Base-by-base conservation (phyloP, 805 yeast genomes). In the Metschnikowia koreensis region DNA sequence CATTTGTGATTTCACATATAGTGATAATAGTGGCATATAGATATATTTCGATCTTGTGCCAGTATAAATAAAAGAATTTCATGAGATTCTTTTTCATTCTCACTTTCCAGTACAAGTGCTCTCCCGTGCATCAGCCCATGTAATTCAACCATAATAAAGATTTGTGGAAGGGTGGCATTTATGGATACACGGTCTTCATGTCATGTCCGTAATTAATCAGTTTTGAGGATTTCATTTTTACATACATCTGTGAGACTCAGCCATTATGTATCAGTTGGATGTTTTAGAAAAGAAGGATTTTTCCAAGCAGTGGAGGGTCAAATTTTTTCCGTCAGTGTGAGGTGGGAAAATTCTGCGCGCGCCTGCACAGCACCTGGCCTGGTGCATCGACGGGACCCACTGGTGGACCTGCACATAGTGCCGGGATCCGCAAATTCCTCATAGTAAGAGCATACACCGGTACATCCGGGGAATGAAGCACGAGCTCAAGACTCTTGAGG, bases 231-330 rank as follows among this genome's bases (percentile, higher is more conserved):
- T 87, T 96, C 29, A 37, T 38, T 33, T 44, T 58, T 65, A 88
- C 96, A 79, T 89, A 89, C 96, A 87, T 90, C 97, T 89, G 82
- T 89, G 96, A 76, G 96, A 86, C 84, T 89, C 96, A 82, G 96
- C 91, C 96, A 89, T 89, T 80, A 76, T 82, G 64, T 56, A 56
- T 58, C 52, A 50, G 59, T 56, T 59, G 57, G 53, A 45, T 52
- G 57, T 29, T 41, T 29, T 47, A 49, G 49, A 54, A 48, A 48
- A 56, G 53, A 52, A 53, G 47, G 45, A n/a, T 41, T 49, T 45
- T 46, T 39, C 26, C 13, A 7, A n/a, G 17, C 34, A 33, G 46
- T 28, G 47, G 52, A 41, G 44, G 46, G 54, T 47, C 53, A 50
- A 48, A 55, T 45, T 49, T 54, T 57, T 57, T 50, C 47, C 45